A percentile compares a stretch with the other conserved stretches of the same genome.
Evolutionary conservation across 805 yeast genomes (phyloP).

Genomic region (Sugiyamaella boreocaroliniensis): DNA sequence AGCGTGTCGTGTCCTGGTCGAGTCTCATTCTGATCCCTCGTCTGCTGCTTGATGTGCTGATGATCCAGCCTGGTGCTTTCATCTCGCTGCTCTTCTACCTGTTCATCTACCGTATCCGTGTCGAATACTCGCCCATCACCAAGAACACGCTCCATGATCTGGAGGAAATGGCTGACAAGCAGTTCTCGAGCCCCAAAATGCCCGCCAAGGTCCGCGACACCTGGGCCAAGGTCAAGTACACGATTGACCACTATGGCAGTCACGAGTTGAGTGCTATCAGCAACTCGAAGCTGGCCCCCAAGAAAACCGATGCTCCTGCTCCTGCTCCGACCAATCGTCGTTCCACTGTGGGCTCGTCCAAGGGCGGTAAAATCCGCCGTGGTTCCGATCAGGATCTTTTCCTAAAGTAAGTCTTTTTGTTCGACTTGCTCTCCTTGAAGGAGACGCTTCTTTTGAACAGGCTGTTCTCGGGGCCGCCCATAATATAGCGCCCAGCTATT

Average conservation of each 20-base stretch:
- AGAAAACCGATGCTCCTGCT: not conserved
- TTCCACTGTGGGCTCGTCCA: conserved; percentile 1
- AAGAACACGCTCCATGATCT: conserved; percentile 55
- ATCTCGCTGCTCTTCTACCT: conserved; percentile 40
- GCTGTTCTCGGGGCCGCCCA: too few species aligned
- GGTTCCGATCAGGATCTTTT: not conserved
- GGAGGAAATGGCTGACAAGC: conserved; percentile 52
- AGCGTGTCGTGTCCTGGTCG: conserved; percentile 11
- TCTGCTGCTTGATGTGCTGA: conserved; percentile 40
- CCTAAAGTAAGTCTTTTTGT: not conserved
- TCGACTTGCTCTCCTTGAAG: too few species aligned
- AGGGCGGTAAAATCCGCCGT: not conserved
- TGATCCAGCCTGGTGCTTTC: conserved; percentile 61
- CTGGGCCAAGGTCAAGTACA: conserved; percentile 42
- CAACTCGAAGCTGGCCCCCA: not conserved
- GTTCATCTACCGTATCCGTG: conserved; percentile 63
- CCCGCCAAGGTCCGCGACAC: conserved; percentile 43
- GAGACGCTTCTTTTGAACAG: too few species aligned
- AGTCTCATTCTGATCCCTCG: conserved; percentile 29
- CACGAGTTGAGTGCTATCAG: conserved; percentile 8
- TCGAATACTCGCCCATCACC: conserved; percentile 62
- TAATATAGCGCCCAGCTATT: not conserved
- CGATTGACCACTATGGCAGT: conserved; percentile 15
- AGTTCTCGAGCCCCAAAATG: conserved; percentile 39
- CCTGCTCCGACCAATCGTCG: not conserved